Base-by-base conservation (phyloP, 169 alveolate species). In the Neospora caninum region DNA sequence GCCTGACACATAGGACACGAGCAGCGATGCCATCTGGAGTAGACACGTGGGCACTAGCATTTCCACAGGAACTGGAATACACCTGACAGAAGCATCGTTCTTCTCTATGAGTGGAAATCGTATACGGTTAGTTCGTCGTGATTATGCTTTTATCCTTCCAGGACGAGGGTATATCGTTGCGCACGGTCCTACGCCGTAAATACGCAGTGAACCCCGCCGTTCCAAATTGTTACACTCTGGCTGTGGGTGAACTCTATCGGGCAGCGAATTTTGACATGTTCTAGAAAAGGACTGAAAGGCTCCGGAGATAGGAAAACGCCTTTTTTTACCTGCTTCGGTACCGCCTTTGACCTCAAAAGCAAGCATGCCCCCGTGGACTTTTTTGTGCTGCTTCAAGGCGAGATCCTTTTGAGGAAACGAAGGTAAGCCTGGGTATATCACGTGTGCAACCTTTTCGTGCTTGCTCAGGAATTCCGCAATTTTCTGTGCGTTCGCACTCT, bases 321-420 rank as follows among this genome's bases (percentile, higher is more conserved):
- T n/a, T n/a, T 6, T 9, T 42, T n/a, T 78, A 88, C 95, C 95
- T 25, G 94, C 93, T n/a, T 69, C 93, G 0, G 92, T 54, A 7
- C 95, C 96, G 6, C 95, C 96, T 80, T 86, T 93, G 78, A 93
- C 94, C 80, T 96, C 96, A 41, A 95, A 94, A 95, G 96, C 95
- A 38, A 96, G 95, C 96, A 96, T 95, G 43, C 96, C 97, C 18
- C 98, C 98, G 64, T 96, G 95, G 18, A 96, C 36, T 34, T 95
- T 96, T 29, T 92, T 83, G 95, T 95, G 96, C 43, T 96, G 96
- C 92, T 96, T 96, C 88, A 69, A 88, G 31, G 98, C 98, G 73
- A 96, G 93, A 88, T 84, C 96, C 73, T 95, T 88, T 93, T 96
- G 97, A 29, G 97, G 97, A 80, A 93, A 96, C 29, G 96, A 88